These are phyloP conservation scores for Colletotrichum plurivorum DNA, from an alignment of 2,329 filamentous ascomycete genomes.

Conservation along the genomic window DNA sequence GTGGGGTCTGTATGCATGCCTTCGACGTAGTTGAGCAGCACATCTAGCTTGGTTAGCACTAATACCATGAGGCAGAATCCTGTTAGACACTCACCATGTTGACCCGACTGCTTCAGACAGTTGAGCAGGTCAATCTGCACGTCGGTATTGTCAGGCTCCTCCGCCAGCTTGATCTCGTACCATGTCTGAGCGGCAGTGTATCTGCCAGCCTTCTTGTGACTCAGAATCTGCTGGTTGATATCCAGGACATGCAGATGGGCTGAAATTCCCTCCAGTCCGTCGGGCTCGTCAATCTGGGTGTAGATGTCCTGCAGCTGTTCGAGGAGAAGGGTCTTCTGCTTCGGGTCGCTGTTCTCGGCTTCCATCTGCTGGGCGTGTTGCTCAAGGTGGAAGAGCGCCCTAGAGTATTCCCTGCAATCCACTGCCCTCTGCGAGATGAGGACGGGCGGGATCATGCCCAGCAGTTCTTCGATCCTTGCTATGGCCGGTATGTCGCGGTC, in stretches of 20 bases:
- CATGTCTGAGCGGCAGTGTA: constrained; percentile 97
- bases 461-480: constrained; percentile 63
- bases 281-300: constrained; percentile 96
- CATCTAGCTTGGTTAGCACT: constrained; percentile 68
- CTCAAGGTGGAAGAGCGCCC: constrained; percentile 95
- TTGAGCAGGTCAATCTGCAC: constrained; percentile 87
- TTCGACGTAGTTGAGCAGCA: constrained; percentile 88
- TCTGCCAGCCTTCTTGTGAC: constrained; percentile 91
- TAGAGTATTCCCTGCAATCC: constrained; percentile 93
- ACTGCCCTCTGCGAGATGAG: constrained; percentile 85
- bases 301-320: constrained; percentile 93
- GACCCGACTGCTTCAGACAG: constrained; percentile 94
- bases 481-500: constrained; percentile 63
- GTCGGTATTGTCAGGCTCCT: constrained; percentile 82
- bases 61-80: not conserved
- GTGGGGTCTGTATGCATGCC: constrained; percentile 72
- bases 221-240: constrained; percentile 92
- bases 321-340: constrained; percentile 76
- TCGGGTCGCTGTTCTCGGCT: constrained; percentile 59
- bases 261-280: constrained; percentile 95
- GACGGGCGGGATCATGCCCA: constrained; percentile 79
- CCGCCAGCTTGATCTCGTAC: constrained; percentile 92
- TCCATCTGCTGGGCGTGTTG: constrained; percentile 79
- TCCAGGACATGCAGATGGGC: constrained; percentile 88
- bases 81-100: constrained; percentile 77